Percentiles rank a stretch among this genome's conserved stretches.
These are phyloP conservation scores for Moringa oleifera DNA, from an alignment of 345 rosid genomes.

Conservation along the genomic window DNA sequence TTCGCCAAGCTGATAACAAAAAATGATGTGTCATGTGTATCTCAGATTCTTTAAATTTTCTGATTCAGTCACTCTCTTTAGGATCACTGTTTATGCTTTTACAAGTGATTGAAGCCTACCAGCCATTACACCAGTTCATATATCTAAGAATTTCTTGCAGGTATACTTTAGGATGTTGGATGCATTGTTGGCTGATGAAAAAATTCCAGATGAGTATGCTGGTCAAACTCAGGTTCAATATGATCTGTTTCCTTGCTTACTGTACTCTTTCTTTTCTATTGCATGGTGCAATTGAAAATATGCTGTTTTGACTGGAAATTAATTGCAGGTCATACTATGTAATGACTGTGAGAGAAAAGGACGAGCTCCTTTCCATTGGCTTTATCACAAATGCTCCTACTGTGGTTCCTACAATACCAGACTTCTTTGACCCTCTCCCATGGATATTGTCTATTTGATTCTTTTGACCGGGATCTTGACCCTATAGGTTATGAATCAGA, in stretches of 20 bases:
- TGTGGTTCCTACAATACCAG: constrained; percentile 72
- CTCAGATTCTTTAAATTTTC: not conserved
- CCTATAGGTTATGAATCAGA: not conserved
- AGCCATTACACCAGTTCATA: constrained; percentile 3
- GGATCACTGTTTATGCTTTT: not conserved
- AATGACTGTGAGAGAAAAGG: constrained; percentile 74
- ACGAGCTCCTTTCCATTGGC: constrained; percentile 58
- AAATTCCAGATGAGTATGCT: constrained; percentile 58
- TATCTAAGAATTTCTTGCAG: constrained; percentile 28
- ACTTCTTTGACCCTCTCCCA: constrained; percentile 25
- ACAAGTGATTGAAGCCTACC: not conserved
- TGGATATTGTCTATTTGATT: constrained; percentile 6
- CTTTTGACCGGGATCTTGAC: not conserved
- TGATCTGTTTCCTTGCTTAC: not conserved
- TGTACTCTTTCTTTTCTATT: not conserved
- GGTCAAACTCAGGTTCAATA: constrained; percentile 61
- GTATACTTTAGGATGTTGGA: constrained; percentile 82
- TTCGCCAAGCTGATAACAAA: not conserved
- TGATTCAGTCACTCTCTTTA: not conserved
- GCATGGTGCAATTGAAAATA: not conserved
- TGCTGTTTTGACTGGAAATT: not conserved
- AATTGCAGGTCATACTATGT: constrained; percentile 49
- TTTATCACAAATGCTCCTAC: constrained; percentile 52
- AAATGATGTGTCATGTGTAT: not conserved
- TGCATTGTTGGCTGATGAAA: constrained; percentile 63